Conservation (phyloP, 2,329 filamentous ascomycete genomes). For the Pseudocercospora eumusae region DNA sequence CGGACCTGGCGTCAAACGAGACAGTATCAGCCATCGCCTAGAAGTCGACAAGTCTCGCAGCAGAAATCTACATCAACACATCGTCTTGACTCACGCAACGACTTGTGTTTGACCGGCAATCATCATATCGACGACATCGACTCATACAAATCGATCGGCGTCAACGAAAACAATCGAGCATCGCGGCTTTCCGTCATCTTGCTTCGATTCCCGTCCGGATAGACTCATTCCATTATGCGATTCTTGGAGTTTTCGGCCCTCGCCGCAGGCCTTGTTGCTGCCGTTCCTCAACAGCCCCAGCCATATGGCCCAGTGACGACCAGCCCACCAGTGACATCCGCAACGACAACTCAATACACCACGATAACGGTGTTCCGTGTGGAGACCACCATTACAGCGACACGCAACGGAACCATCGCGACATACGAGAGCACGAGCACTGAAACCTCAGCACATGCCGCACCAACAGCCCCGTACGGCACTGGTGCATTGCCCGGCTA, state of each 20-base stretch:
- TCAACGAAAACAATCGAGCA: constrained; percentile 8
- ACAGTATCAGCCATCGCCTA: constrained; percentile 26
- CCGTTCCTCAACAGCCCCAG: constrained; percentile 18
- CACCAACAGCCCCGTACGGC: constrained; percentile 14
- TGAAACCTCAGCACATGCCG: constrained; percentile 14
- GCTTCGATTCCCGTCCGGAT: constrained; percentile 17
- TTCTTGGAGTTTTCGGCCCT: constrained; percentile 30
- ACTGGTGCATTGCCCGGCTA: constrained; percentile 18
- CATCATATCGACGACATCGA: constrained; percentile 10
- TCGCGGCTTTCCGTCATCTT: constrained; percentile 22
- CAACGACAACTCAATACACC: constrained; percentile 31
- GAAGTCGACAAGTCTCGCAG: constrained; percentile 22
- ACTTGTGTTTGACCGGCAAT: constrained; percentile 1
- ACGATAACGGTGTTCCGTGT: constrained; percentile 35
- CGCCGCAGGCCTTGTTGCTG: constrained; percentile 24
- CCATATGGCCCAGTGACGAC: constrained; percentile 15
- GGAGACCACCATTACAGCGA: constrained; percentile 33
- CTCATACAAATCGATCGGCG: constrained; percentile 1
- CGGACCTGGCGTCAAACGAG: constrained; percentile 24
- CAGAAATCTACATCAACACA: constrained; percentile 15
- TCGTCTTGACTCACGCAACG: constrained; percentile 9
- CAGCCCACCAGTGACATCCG: constrained; percentile 18
- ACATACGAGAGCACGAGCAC: constrained; percentile 22
- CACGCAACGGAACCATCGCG: constrained; percentile 25
- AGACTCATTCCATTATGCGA: constrained; percentile 31